These are phyloP conservation scores for Quillaja saponaria DNA, from an alignment of 306 rosid genomes.

Conservation along the genomic window DNA sequence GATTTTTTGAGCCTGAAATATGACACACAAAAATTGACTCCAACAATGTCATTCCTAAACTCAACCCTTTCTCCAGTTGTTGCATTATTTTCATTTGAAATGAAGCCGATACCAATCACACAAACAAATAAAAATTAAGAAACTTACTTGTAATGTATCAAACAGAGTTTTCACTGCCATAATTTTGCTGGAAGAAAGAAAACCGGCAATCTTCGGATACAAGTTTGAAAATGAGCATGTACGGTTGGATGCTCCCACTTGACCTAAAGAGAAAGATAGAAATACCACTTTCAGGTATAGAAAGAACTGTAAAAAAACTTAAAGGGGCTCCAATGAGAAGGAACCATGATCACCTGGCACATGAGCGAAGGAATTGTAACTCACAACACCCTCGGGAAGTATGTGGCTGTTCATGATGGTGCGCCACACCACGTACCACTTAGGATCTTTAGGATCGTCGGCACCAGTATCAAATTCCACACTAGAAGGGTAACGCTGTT, in stretches of 20 bases:
- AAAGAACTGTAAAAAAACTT: neutral
- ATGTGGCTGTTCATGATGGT: constrained; percentile 53
- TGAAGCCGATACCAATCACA: too few relatives aligned
- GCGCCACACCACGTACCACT: constrained; percentile 58
- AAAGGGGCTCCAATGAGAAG: neutral
- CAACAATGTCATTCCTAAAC: neutral
- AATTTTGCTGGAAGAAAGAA: constrained; percentile 44
- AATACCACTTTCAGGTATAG: neutral
- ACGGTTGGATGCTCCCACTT: constrained; percentile 7
- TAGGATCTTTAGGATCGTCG: constrained; percentile 53
- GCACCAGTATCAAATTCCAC: constrained; percentile 52
- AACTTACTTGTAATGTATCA: constrained; percentile 38
- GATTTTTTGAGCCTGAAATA: constrained; percentile 49
- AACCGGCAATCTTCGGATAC: constrained; percentile 41
- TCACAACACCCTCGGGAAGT: constrained; percentile 60
- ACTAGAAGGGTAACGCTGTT: constrained; percentile 48
- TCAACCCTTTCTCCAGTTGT: neutral
- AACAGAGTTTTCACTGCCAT: constrained; percentile 36
- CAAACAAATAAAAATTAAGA: neutral
- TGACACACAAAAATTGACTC: constrained; percentile 10
- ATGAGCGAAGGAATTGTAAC: constrained; percentile 39
- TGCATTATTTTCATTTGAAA: neutral
- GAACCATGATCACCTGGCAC: constrained; percentile 31
- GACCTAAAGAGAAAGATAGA: constrained; percentile 29
- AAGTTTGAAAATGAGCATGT: constrained; percentile 26